Evolutionary conservation across 176 grass and related monocot species (phyloP).

Genomic region (Aegilops longissima): DNA sequence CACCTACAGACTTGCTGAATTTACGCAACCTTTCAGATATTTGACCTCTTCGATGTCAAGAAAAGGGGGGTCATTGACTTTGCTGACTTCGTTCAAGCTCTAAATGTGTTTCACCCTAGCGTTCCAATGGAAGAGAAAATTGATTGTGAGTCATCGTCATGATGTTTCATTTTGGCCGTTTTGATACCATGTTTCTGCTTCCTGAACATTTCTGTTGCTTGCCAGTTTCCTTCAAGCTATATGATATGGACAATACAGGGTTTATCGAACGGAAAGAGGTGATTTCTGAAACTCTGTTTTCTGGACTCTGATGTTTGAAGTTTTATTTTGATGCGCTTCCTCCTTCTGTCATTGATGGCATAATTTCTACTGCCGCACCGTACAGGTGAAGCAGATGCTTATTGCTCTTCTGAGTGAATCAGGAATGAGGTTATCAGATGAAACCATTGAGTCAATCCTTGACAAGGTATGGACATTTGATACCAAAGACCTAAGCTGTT

Average conservation of each 20-base stretch:
- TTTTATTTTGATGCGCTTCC: not conserved
- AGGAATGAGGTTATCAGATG: conserved; percentile 82
- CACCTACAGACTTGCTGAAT: not conserved
- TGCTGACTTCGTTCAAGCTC: conserved; percentile 74
- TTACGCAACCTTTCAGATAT: conserved; percentile 55
- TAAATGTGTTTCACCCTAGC: conserved; percentile 87
- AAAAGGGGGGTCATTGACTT: conserved; percentile 80
- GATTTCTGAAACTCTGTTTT: not conserved
- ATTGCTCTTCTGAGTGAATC: conserved; percentile 86
- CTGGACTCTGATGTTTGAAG: not conserved
- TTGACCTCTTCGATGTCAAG: conserved; percentile 84
- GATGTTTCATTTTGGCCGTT: not conserved
- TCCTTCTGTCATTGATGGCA: not conserved
- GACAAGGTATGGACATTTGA: conserved; percentile 64
- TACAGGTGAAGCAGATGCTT: conserved; percentile 97
- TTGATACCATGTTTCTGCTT: conserved; percentile 11
- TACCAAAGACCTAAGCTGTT: conserved; percentile 19
- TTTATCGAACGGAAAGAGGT: conserved; percentile 94
- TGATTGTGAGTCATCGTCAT: conserved; percentile 57
- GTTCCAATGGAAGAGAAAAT: conserved; percentile 80
- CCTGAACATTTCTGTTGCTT: conserved; percentile 21
- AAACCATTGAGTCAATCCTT: conserved; percentile 80
- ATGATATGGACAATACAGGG: conserved; percentile 82
- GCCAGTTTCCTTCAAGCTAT: conserved; percentile 82
- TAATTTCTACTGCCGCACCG: not conserved